Conservation (phyloP, 805 yeast species). For the Kodamaea sagamina region DNA sequence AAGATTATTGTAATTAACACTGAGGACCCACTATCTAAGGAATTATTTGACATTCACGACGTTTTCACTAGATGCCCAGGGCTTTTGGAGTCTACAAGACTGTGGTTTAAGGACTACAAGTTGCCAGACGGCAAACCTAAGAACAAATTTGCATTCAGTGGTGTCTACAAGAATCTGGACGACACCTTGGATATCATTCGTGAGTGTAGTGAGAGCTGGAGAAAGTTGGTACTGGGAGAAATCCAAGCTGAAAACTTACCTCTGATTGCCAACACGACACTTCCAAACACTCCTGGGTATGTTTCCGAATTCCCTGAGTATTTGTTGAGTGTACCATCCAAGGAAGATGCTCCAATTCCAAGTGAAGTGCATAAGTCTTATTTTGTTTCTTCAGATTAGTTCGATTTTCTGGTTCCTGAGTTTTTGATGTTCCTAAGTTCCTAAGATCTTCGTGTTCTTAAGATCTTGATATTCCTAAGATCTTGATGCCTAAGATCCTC, state of each 20-base stretch:
- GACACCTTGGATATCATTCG: constrained; percentile 83
- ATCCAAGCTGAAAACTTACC: constrained; percentile 26
- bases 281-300: constrained; percentile 32
- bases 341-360: constrained; percentile 40
- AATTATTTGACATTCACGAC: constrained; percentile 87
- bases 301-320: constrained; percentile 19
- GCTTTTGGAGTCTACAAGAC: constrained; percentile 87
- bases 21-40: constrained; percentile 84
- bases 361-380: constrained; percentile 26
- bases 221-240: constrained; percentile 66
- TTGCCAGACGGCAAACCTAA: constrained; percentile 97
- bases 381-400: constrained; percentile 14
- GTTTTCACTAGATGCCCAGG: constrained; percentile 91
- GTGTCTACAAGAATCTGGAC: constrained; percentile 82
- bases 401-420: too few species aligned
- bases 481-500: too few species aligned
- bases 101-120: constrained; percentile 98
- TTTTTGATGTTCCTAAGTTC: too few species aligned
- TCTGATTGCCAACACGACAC: constrained; percentile 39
- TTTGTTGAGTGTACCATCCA: constrained; percentile 19
- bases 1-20: constrained; percentile 84
- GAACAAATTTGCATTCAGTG: constrained; percentile 95
- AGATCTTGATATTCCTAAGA: too few species aligned
- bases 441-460: too few species aligned
- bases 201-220: constrained; percentile 88